Percentiles rank a stretch among this genome's conserved stretches.
Evolutionary conservation across 2,329 filamentous ascomycete genomes (phyloP).

Genomic region (Colletotrichum tofieldiae): DNA sequence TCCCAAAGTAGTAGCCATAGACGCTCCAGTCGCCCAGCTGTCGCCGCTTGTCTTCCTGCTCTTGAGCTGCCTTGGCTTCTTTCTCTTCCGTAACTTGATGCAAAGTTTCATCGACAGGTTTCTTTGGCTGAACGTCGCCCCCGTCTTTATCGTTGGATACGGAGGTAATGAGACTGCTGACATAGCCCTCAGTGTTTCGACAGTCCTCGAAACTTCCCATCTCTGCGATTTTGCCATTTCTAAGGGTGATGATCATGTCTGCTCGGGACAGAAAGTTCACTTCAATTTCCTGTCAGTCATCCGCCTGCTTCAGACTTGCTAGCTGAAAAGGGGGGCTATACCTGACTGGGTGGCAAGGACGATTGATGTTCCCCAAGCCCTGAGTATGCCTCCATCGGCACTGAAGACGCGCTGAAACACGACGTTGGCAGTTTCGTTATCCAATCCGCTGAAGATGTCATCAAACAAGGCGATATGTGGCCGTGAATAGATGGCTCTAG

Average conservation of each 20-base stretch:
- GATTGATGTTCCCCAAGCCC: slow-evolving; percentile 52
- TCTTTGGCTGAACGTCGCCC: neutral
- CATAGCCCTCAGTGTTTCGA: slow-evolving; percentile 51
- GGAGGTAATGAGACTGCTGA: slow-evolving; percentile 48
- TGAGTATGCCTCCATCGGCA: slow-evolving; percentile 48
- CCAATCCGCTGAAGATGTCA: slow-evolving; percentile 57
- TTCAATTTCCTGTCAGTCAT: neutral
- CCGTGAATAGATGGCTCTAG: slow-evolving; percentile 56
- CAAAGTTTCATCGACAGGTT: neutral
- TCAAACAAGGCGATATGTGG: slow-evolving; percentile 54
- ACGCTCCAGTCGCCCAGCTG: slow-evolving; percentile 50
- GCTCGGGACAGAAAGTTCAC: slow-evolving; percentile 50
- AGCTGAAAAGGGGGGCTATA: slow-evolving; percentile 13
- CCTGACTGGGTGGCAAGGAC: slow-evolving; percentile 56
- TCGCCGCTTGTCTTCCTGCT: slow-evolving; percentile 29
- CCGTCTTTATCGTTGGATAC: neutral
- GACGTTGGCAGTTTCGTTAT: slow-evolving; percentile 52
- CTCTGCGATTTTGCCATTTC: slow-evolving; percentile 52
- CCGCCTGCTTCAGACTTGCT: neutral
- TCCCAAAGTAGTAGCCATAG: slow-evolving; percentile 50
- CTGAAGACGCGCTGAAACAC: slow-evolving; percentile 52
- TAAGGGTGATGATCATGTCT: slow-evolving; percentile 54
- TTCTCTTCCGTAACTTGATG: neutral
- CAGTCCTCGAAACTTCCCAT: slow-evolving; percentile 54
- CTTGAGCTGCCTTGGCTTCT: neutral